phyloP scores from a whole-genome alignment of 2,329 filamentous ascomycete genomes.

The Aspergillus ochraceoroseus region DNA sequence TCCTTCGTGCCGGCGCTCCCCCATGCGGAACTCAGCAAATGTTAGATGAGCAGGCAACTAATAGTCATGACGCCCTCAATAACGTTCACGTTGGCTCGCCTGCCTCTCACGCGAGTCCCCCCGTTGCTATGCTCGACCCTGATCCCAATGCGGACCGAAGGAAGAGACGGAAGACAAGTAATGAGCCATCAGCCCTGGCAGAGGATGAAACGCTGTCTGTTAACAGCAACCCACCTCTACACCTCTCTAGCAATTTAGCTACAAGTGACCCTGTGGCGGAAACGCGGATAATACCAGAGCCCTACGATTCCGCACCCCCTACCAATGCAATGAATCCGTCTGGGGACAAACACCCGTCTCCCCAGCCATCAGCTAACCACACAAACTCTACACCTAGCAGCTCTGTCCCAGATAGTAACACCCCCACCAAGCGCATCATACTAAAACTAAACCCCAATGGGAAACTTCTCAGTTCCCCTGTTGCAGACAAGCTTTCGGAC shows the following conservation, averaged over 20 bases:
- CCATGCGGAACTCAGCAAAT: background rate
- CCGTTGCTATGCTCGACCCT: conserved; percentile 24
- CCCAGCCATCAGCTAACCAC: background rate
- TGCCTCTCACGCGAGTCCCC: background rate
- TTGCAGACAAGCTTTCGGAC: conserved; percentile 17
- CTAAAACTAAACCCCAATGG: conserved; percentile 44
- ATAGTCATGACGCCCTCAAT: background rate
- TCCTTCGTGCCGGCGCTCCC: conserved; percentile 1
- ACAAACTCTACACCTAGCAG: background rate
- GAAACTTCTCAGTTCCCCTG: conserved; percentile 41
- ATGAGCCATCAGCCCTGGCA: conserved; percentile 6
- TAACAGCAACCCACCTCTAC: background rate
- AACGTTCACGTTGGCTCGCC: conserved; percentile 2
- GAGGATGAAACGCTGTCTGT: too few relatives aligned
- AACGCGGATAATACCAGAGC: background rate
- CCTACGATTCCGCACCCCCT: background rate
- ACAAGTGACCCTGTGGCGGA: too few relatives aligned
- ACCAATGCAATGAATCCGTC: background rate
- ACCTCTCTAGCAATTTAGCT: background rate
- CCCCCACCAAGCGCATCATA: conserved; percentile 28
- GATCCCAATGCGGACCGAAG: conserved; percentile 33
- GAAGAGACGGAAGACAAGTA: conserved; percentile 35
- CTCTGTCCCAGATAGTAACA: background rate
- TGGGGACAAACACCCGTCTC: background rate
- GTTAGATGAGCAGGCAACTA: background rate